These are phyloP conservation scores for Cruciata laevipes DNA, from an alignment of 257 asterid genomes.

Conservation along the genomic window DNA sequence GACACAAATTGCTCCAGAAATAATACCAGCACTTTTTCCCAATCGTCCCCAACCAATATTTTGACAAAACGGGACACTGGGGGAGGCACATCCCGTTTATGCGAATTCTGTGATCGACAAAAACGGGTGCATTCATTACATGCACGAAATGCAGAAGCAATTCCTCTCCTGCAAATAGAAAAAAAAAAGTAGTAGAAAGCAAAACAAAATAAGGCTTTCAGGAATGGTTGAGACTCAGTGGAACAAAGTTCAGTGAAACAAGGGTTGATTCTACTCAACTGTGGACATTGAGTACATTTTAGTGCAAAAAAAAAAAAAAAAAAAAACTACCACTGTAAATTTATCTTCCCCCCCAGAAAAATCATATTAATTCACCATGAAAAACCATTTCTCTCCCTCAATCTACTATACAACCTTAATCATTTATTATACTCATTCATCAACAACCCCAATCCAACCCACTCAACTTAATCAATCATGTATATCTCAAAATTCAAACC, in stretches of 20 bases:
- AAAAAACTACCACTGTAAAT: neutral
- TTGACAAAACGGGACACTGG: conserved; percentile 27
- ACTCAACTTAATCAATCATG: neutral
- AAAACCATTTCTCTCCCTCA: too few species aligned
- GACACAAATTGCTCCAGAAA: neutral
- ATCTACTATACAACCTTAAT: too few species aligned
- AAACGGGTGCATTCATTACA: conserved; percentile 16
- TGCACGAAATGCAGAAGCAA: neutral
- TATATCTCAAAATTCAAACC: neutral
- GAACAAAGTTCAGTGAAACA: too few species aligned
- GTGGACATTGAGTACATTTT: too few species aligned
- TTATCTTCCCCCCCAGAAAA: too few species aligned
- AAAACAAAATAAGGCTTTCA: neutral
- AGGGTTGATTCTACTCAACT: too few species aligned
- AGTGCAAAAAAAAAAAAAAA: too few species aligned
- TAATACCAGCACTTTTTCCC: conserved; percentile 23
- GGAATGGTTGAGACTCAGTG: too few species aligned
- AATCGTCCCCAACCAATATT: conserved; percentile 26
- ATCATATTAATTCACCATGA: too few species aligned
- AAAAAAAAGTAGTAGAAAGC: neutral
- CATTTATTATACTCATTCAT: neutral
- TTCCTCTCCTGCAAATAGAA: conserved; percentile 2
- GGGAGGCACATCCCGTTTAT: conserved; percentile 8
- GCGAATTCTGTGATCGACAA: conserved; percentile 20
- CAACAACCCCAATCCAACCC: neutral